Base-by-base conservation (phyloP, 768 basidiomycete species). In the Lepiota venenata region DNA sequence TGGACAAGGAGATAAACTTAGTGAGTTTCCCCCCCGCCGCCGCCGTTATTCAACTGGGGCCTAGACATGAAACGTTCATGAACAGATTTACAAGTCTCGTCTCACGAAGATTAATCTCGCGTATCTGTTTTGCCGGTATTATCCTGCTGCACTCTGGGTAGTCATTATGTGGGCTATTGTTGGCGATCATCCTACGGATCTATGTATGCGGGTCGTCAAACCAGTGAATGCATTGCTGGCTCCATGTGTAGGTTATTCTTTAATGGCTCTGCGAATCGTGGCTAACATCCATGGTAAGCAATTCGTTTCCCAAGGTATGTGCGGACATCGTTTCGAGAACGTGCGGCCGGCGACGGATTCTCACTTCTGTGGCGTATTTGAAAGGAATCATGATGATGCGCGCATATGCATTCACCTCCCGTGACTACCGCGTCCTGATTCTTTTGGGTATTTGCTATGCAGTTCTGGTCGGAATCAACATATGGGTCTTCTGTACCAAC, bases 331-430 rank as follows among this genome's bases (percentile, higher is more conserved):
- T 25, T 25, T 21, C 21, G 3, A 22, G 27, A 29, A 45, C 15
- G 29, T 35, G 4, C 32, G 16, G 48, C 52, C 50, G 27, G 10
- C 21, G 1, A 10, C 11, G 3, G 22, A 46, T 38, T 32, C 15
- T 39, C 12, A 22, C 50, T 15, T 6, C 25, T 14, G 14, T 25
- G 25, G 25, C 25, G 25, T 25, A 25, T n/a, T n/a, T 18, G 16
- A 2, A 49, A 76, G 75, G 63, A 43, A 74, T 77, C 22, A 75
- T 77, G 68, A 27, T 75, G 49, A 73, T 75, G 69, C 68, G 76
- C 29, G 72, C 75, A 15, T 74, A 73, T 48, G 76, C 72, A 7
- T 77, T 77, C 53, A 60, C 73, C 4, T 74, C 74, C 4, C 68
- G 72, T 41, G 68, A 63, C 46, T 57, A 53, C 39, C 57, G 52